Evolutionary conservation across 139 green algal species (phyloP), one percentile per base, ranked within the genome.

Genomic region (Tetratostichococcus sp.): DNA sequence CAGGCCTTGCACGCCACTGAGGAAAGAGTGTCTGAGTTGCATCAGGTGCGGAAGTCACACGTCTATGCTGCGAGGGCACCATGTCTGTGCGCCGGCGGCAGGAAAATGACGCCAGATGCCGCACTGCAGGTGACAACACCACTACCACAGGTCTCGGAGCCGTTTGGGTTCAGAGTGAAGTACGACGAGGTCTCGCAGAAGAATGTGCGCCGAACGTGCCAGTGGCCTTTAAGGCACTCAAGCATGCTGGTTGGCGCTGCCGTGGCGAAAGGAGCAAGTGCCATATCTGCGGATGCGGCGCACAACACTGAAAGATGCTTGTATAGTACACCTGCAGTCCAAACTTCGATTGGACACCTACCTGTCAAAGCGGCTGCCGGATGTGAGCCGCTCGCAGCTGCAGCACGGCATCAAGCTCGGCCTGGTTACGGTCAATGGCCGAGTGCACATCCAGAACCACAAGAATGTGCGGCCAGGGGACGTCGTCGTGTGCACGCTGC

Each of bases 401-500:
- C 83, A 90, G 69, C 79, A 79, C 0, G 84, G 77, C 70, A 93
- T 96, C 71, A 85, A 86, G 22, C 71, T 74, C 0, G 91, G 91
- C 21, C 65, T 83, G 26, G 87, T 96, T 4, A 35, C 3, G 0
- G 77, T 97, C 21, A 96, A 97, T 67, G 83, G 87, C 25, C 30
- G 35, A 4, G 43, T 70, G 33, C 75, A 75, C 21, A 35, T 43
- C 30, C 93, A 94, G 78, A 77, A 86, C 0, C 84, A 82, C 1
- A 59, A 72, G 16, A 30, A 35, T 1, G 76, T 95, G 6, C 73
- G 66, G 21, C 28, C 73, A 1, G 94, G 94, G 0, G 94, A 98
- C 77, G 19, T 65, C 1, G 80, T 98, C 5, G 33, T 30, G 0
- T 86, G 75, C 73, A 30, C 1, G 25, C 58, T 97, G 42, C 76